Percentiles rank a stretch among this genome's conserved stretches.
These are phyloP conservation scores for Sarcomyxa edulis DNA, from an alignment of 768 basidiomycete genomes.

Conservation along the genomic window DNA sequence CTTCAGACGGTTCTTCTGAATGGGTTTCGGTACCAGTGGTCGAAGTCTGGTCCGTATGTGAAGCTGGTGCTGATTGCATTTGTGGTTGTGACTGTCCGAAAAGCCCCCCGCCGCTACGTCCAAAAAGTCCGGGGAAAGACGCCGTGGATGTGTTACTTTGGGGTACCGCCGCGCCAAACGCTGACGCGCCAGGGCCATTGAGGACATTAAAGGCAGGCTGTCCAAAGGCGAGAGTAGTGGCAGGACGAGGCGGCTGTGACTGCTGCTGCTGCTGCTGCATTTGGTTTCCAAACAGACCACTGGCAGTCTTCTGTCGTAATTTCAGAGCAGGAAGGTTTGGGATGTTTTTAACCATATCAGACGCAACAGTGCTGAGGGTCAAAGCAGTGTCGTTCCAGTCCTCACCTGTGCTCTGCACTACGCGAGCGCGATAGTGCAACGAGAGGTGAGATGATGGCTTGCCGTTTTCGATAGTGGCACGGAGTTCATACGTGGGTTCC, in stretches of 20 bases:
- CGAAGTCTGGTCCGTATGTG: too few relatives aligned
- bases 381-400: slow-evolving; percentile 49
- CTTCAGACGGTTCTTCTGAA: slow-evolving; percentile 10
- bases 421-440: slow-evolving; percentile 50
- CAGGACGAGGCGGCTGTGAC: neutral
- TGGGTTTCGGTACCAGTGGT: too few relatives aligned
- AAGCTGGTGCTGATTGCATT: too few relatives aligned
- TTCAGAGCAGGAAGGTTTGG: slow-evolving; percentile 27
- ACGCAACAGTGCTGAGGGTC: slow-evolving; percentile 46
- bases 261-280: slow-evolving; percentile 10
- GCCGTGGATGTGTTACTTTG: too few relatives aligned
- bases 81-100: too few relatives aligned
- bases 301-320: slow-evolving; percentile 16
- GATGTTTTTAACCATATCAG: slow-evolving; percentile 28
- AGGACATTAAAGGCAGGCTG: too few relatives aligned
- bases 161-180: slow-evolving; percentile 3
- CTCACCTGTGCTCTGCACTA: slow-evolving; percentile 54
- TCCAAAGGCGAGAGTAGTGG: neutral
- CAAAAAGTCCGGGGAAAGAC: too few relatives aligned
- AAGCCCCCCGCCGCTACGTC: too few relatives aligned
- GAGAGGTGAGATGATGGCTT: slow-evolving; percentile 37
- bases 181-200: too few relatives aligned
- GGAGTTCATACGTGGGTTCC: slow-evolving; percentile 54
- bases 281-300: slow-evolving; percentile 10
- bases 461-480: slow-evolving; percentile 41